Conservation (phyloP, 2,329 filamentous ascomycete genomes). For the Ophiostoma ips region DNA sequence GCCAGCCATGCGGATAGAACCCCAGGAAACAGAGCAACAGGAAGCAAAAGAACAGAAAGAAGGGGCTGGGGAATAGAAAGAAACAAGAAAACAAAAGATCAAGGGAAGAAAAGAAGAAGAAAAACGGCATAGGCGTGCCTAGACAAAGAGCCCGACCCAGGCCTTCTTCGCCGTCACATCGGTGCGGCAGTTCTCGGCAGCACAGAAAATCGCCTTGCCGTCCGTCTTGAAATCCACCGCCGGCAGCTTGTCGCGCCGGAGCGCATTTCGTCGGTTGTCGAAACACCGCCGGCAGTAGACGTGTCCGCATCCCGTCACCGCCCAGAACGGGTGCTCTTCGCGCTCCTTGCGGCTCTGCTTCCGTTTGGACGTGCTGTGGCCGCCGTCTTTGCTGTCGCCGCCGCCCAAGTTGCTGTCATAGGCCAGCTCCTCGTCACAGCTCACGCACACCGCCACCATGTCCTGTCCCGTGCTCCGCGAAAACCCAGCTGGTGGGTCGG, state of each 20-base stretch:
- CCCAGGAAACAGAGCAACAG: not conserved
- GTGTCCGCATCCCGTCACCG: constrained; percentile 81
- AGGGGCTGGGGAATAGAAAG: not conserved
- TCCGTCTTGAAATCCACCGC: constrained; percentile 25
- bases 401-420: constrained; percentile 40
- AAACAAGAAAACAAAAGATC: not conserved
- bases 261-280: constrained; percentile 38
- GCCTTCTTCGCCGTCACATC: constrained; percentile 39
- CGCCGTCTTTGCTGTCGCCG: constrained; percentile 5
- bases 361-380: constrained; percentile 19
- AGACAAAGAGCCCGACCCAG: constrained; percentile 50
- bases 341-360: constrained; percentile 33
- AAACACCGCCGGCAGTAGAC: constrained; percentile 51
- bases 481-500: constrained; percentile 59
- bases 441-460: constrained; percentile 66
- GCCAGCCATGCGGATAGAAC: not conserved
- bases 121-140: not conserved
- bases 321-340: constrained; percentile 79
- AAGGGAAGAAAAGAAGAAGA: not conserved
- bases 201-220: constrained; percentile 31
- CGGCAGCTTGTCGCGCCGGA: constrained; percentile 19
- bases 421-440: constrained; percentile 73
- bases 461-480: constrained; percentile 62
- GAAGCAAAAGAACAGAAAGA: not conserved
- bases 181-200: constrained; percentile 40